Percentiles rank a stretch among this genome's conserved stretches.
Evolutionary conservation across 2,329 filamentous ascomycete genomes (phyloP).

Genomic region (Herpotrichia juniperi): DNA sequence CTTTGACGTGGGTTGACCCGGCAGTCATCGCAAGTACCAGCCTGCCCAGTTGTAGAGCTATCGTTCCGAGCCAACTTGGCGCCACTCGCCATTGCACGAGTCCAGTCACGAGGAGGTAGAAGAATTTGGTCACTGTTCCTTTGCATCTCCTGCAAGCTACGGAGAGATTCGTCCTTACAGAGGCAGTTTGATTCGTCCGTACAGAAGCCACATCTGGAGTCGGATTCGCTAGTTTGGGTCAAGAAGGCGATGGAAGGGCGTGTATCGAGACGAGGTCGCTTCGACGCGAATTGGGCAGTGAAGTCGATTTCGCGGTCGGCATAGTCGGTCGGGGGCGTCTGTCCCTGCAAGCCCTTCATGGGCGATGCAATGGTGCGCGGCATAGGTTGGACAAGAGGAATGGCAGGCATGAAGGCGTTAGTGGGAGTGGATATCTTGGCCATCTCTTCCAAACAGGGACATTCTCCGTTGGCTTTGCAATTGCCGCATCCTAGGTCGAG

Average conservation of each 20-base stretch:
- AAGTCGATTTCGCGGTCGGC: slow-evolving; percentile 30
- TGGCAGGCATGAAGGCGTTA: slow-evolving; percentile 25
- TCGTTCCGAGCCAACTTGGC: slow-evolving; percentile 4
- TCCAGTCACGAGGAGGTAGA: slow-evolving; percentile 5
- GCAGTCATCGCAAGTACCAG: slow-evolving; percentile 45
- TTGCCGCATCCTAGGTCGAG: slow-evolving; percentile 27
- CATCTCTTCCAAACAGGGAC: slow-evolving; percentile 40
- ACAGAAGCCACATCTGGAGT: slow-evolving; percentile 41
- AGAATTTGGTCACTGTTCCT: slow-evolving; percentile 17
- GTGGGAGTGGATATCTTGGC: slow-evolving; percentile 23
- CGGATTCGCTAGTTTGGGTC: slow-evolving; percentile 17
- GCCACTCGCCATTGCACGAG: not conserved
- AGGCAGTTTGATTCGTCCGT: slow-evolving; percentile 38
- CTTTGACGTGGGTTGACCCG: slow-evolving; percentile 40
- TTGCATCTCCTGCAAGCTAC: slow-evolving; percentile 11
- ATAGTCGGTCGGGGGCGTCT: slow-evolving; percentile 15
- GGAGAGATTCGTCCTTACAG: slow-evolving; percentile 30
- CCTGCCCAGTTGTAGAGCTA: slow-evolving; percentile 20
- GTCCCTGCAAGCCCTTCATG: slow-evolving; percentile 21
- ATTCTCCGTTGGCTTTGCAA: slow-evolving; percentile 36
- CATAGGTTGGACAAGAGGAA: slow-evolving; percentile 17
- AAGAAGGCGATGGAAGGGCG: slow-evolving; percentile 29
- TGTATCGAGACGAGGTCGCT: slow-evolving; percentile 14
- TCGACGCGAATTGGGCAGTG: slow-evolving; percentile 29
- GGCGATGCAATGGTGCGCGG: slow-evolving; percentile 11